Conservation (phyloP, 495 filamentous ascomycete genomes). For the Annulohypoxylon maeteangense region DNA sequence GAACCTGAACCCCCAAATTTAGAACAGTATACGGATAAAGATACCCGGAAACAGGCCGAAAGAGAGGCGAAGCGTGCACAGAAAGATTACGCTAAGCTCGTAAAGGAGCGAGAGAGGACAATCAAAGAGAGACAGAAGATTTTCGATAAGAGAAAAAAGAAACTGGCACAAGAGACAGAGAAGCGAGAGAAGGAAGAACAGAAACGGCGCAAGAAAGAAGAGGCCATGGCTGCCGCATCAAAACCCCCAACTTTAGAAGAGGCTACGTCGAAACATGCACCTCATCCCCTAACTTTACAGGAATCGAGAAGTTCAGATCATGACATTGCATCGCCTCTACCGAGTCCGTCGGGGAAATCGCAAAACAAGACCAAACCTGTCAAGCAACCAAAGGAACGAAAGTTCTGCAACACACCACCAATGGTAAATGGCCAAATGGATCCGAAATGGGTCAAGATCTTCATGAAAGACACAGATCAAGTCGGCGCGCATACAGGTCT, state of each 20-base stretch:
- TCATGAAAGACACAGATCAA: slow-evolving; percentile 85
- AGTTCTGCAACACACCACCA: slow-evolving; percentile 80
- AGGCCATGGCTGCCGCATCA: slow-evolving; percentile 34
- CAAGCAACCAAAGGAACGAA: slow-evolving; percentile 67
- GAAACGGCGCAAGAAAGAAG: slow-evolving; percentile 53
- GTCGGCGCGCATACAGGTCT: slow-evolving; percentile 86
- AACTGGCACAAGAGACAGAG: slow-evolving; percentile 56
- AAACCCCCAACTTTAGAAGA: slow-evolving; percentile 33
- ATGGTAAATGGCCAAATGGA: slow-evolving; percentile 62
- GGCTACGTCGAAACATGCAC: slow-evolving; percentile 33
- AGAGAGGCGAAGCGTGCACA: slow-evolving; percentile 66
- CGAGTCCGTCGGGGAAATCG: slow-evolving; percentile 8
- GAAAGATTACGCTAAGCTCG: slow-evolving; percentile 68
- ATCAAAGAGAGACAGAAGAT: slow-evolving; percentile 69
- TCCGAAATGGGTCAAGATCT: slow-evolving; percentile 76
- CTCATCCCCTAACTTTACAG: slow-evolving; percentile 20
- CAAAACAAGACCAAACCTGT: slow-evolving; percentile 1
- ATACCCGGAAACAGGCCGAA: slow-evolving; percentile 70
- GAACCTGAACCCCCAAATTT: slow-evolving; percentile 60
- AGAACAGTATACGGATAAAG: slow-evolving; percentile 65
- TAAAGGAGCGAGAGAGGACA: slow-evolving; percentile 71
- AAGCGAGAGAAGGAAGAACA: slow-evolving; percentile 53
- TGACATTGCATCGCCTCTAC: background rate
- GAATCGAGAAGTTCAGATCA: slow-evolving; percentile 8
- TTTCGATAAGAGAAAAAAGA: slow-evolving; percentile 65